Conservation (phyloP, 176 grass and related monocot genomes). For the Tillandsia leiboldiana region DNA sequence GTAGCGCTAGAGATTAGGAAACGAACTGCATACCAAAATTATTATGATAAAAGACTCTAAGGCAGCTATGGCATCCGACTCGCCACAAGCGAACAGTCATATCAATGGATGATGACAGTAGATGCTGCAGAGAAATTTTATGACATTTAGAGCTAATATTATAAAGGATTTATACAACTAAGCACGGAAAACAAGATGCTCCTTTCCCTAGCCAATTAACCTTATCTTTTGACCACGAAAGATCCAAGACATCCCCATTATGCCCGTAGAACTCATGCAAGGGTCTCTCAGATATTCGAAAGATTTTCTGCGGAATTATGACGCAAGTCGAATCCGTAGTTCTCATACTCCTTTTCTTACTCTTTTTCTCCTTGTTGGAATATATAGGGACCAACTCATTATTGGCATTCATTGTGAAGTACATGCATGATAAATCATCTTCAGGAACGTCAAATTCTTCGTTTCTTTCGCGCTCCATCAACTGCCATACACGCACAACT, state of each 20-base stretch:
- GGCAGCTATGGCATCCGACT: conserved; percentile 53
- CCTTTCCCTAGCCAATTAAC: conserved; percentile 28
- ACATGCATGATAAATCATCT: conserved; percentile 62
- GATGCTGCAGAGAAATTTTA: conserved; percentile 32
- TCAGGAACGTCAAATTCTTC: conserved; percentile 28
- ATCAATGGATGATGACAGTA: conserved; percentile 74
- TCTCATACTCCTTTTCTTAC: conserved; percentile 36
- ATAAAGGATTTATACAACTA: neutral
- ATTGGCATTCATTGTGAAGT: conserved; percentile 63
- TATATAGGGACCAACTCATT: conserved; percentile 40
- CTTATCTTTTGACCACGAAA: conserved; percentile 81
- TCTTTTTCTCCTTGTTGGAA: conserved; percentile 38
- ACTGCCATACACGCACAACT: conserved; percentile 61
- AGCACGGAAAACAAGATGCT: neutral
- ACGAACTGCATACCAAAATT: conserved; percentile 55
- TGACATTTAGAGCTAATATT: neutral
- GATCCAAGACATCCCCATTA: conserved; percentile 60
- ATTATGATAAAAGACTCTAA: conserved; percentile 60
- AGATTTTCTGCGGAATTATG: conserved; percentile 56
- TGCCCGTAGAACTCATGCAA: conserved; percentile 71
- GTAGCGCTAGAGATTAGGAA: neutral
- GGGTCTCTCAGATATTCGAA: conserved; percentile 47
- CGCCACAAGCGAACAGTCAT: conserved; percentile 88
- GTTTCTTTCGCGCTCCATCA: conserved; percentile 42
- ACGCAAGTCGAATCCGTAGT: conserved; percentile 50